A percentile compares a stretch with the other conserved stretches of the same genome.
Evolutionary conservation across 352 stramenopile species (phyloP).

Genomic region (Globisporangium camurandrum): DNA sequence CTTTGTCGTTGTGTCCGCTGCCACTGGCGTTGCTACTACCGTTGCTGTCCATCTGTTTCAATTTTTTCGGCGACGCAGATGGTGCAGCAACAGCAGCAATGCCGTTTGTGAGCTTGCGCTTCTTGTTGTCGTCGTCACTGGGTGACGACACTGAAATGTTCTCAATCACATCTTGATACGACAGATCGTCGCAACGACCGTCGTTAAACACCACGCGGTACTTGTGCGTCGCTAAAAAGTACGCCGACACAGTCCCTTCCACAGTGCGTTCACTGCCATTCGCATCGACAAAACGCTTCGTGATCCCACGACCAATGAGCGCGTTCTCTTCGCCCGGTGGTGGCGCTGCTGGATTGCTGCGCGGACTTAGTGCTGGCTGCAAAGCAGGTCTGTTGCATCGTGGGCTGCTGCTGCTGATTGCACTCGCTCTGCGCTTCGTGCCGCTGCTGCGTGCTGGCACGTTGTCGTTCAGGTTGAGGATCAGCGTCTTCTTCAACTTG

Average conservation of each 20-base stretch:
- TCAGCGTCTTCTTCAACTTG: constrained; percentile 20
- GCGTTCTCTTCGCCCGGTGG: constrained; percentile 23
- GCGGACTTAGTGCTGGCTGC: constrained; percentile 3
- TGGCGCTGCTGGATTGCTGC: not conserved
- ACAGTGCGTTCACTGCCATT: constrained; percentile 20
- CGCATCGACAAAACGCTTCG: constrained; percentile 22
- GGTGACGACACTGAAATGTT: constrained; percentile 36
- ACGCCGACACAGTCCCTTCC: constrained; percentile 48
- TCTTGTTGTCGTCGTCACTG: constrained; percentile 25
- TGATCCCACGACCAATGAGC: constrained; percentile 39
- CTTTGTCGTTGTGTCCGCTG: not conserved
- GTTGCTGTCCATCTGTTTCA: constrained; percentile 15
- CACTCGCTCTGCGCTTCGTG: not conserved
- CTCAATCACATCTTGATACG: constrained; percentile 52
- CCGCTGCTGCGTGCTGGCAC: constrained; percentile 16
- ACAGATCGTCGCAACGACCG: constrained; percentile 44
- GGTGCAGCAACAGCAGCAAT: constrained; percentile 5
- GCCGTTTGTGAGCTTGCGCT: constrained; percentile 26
- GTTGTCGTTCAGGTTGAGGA: constrained; percentile 39
- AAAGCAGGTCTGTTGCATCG: not conserved
- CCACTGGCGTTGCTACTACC: not conserved
- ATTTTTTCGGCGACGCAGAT: constrained; percentile 25
- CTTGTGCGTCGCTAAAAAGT: constrained; percentile 72
- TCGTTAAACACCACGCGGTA: constrained; percentile 63
- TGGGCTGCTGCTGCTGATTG: not conserved